Evolutionary conservation across 495 filamentous ascomycete species (phyloP).

Genomic region (Glarea lozoyensis): DNA sequence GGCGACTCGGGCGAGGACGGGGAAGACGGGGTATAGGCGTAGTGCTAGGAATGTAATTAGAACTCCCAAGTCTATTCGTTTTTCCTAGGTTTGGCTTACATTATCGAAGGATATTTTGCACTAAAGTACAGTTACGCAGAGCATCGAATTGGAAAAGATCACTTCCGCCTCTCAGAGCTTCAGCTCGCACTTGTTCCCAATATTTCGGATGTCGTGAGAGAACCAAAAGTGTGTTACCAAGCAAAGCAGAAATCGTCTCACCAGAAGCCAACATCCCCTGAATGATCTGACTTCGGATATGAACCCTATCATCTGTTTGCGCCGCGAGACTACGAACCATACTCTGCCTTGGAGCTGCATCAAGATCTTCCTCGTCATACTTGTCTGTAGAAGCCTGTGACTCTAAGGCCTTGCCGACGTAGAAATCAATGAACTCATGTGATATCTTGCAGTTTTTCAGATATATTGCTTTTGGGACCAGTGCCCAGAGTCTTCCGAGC

Average conservation of each 20-base stretch:
- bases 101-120: neutral
- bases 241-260: neutral
- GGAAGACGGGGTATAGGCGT: constrained; percentile 28
- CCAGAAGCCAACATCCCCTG: neutral
- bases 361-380: neutral
- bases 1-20: constrained; percentile 30
- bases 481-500: neutral
- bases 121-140: neutral
- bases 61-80: neutral
- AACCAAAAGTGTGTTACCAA: neutral
- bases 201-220: neutral
- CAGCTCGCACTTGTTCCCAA: neutral
- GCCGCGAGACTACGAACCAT: neutral
- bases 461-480: neutral
- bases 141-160: neutral
- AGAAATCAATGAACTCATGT: constrained; percentile 1
- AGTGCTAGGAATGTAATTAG: constrained; percentile 14
- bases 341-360: neutral
- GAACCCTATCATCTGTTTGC: neutral
- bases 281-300: constrained; percentile 1
- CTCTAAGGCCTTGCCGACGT: neutral
- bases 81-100: too few relatives aligned
- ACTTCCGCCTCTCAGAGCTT: neutral
- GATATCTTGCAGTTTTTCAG: neutral
- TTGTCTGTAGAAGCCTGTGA: neutral